A percentile compares a stretch with the other conserved stretches of the same genome.
Evolutionary conservation across 2,329 filamentous ascomycete genomes (phyloP).

Genomic region (Sclerotinia glacialis): DNA sequence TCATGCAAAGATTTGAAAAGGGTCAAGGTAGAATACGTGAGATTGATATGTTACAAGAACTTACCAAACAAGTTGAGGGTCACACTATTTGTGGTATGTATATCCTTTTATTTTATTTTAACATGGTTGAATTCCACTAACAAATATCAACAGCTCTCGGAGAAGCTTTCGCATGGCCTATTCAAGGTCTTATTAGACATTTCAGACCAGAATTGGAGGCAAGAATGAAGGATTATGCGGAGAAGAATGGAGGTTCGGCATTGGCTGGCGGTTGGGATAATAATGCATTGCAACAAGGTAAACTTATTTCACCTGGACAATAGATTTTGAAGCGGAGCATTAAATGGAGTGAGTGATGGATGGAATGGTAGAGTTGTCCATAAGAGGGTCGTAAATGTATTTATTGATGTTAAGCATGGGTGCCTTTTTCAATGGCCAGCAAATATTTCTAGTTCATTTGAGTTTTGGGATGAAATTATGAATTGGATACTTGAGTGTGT

Average conservation of each 20-base stretch:
- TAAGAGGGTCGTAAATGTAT: constrained; percentile 35
- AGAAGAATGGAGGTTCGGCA: constrained; percentile 68
- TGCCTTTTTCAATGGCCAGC: constrained; percentile 22
- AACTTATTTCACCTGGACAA: constrained; percentile 85
- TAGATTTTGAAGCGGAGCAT: constrained; percentile 48
- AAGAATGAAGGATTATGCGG: constrained; percentile 77
- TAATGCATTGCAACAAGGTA: constrained; percentile 71
- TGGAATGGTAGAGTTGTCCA: constrained; percentile 31
- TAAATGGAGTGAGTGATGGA: constrained; percentile 10
- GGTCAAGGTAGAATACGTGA: constrained; percentile 85
- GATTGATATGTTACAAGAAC: constrained; percentile 98
- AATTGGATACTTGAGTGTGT: neutral
- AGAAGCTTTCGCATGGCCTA: constrained; percentile 97
- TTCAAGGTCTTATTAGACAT: constrained; percentile 96
- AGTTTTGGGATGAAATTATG: neutral
- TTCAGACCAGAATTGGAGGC: constrained; percentile 95
- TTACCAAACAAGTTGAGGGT: constrained; percentile 98
- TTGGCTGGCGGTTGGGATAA: constrained; percentile 87
- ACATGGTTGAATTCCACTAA: neutral
- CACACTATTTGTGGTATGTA: constrained; percentile 92
- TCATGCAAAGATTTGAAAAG: constrained; percentile 94
- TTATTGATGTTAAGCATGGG: constrained; percentile 34
- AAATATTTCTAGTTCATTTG: constrained; percentile 18
- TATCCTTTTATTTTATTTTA: neutral
- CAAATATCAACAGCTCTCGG: constrained; percentile 63